Base-by-base conservation (phyloP, 441 rosid species). In the Croton laevigatus region DNA sequence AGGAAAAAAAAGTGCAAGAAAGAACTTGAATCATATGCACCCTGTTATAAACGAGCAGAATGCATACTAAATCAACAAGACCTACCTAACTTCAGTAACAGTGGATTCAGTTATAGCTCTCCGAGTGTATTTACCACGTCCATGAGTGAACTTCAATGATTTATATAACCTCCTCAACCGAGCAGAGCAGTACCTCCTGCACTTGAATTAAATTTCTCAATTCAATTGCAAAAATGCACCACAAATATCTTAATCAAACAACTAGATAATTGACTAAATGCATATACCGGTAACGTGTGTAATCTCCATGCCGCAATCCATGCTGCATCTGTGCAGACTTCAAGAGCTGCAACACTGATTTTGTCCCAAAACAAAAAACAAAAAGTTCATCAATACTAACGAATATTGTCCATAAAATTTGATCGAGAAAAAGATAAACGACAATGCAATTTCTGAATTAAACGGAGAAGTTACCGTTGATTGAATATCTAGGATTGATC, bases 241-340 rank as follows among this genome's bases (percentile, higher is more conserved):
- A 76, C 3, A 2, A 12, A 49, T 37, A 73, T 8, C 38, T 9
- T 17, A 8, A 8, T 32, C 36, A 59, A 17, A 70, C 3, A 12
- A 53, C 13, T 0, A 73, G 46, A 66, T 3, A 23, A 71, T 19
- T n/a, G 17, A 80, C 48, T 10, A 10, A 27, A 12, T 37, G 61
- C 44, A 40, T 20, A 11, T 82, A 95, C 99, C 98, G 80, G 72
- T 96, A 96, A 46, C 96, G 96, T 59, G 94, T 78, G 71, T 96
- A 96, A 73, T 96, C 97, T 59, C 97, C 97, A 54, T 89, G 99
- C 66, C 97, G 93, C 85, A 96, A 73, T 65, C 98, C 99, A 73
- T 96, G 99, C 82, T 96, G 99, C 91, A 93, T 89, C 80, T 96
- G 97, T 59, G 98, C 88, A 63, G 97, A 76, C 76, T 91, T 91